A percentile compares a stretch with the other conserved stretches of the same genome.
phyloP scores from a whole-genome alignment of 2,329 filamentous ascomycete species.

The Coniochaeta prunicola region DNA sequence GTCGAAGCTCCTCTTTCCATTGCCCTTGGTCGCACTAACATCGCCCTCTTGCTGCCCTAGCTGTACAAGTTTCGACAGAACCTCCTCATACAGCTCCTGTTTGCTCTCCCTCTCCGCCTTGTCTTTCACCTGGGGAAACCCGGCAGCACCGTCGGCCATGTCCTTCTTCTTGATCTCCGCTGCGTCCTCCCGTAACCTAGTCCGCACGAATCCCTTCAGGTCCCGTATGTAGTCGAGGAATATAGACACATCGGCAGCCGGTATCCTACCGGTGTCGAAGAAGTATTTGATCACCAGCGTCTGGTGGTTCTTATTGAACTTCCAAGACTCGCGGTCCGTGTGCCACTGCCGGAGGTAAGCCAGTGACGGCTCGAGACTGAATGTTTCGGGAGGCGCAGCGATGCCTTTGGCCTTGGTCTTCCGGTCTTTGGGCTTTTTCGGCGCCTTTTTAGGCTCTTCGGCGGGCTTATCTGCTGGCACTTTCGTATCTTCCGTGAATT shows the following conservation, averaged over 20 bases:
- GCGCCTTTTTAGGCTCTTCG: constrained; percentile 5
- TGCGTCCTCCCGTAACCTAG: constrained; percentile 60
- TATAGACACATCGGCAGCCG: constrained; percentile 58
- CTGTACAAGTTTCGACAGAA: constrained; percentile 28
- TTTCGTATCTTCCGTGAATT: constrained; percentile 38
- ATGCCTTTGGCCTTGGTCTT: constrained; percentile 25
- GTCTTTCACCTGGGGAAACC: constrained; percentile 36
- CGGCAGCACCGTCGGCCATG: constrained; percentile 38
- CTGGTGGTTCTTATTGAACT: constrained; percentile 94
- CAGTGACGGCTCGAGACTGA: constrained; percentile 55
- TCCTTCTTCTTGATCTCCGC: constrained; percentile 52
- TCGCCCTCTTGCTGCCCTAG: constrained; percentile 8
- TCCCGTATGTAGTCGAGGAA: constrained; percentile 75
- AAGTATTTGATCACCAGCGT: constrained; percentile 77
- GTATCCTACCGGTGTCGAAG: constrained; percentile 64
- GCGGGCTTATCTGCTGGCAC: constrained; percentile 5
- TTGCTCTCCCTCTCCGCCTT: constrained; percentile 41
- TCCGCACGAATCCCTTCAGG: constrained; percentile 66
- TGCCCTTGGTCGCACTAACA: constrained; percentile 10
- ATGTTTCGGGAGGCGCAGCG: constrained; percentile 21
- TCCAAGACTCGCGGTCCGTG: constrained; percentile 66
- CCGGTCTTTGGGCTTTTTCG: constrained; percentile 21
- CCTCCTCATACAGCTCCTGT: constrained; percentile 48
- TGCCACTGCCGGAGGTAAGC: constrained; percentile 74
- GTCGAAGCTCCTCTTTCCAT: constrained; percentile 42